These are phyloP conservation scores for Solanum chilense DNA, from an alignment of 257 asterid species.

Conservation along the genomic window DNA sequence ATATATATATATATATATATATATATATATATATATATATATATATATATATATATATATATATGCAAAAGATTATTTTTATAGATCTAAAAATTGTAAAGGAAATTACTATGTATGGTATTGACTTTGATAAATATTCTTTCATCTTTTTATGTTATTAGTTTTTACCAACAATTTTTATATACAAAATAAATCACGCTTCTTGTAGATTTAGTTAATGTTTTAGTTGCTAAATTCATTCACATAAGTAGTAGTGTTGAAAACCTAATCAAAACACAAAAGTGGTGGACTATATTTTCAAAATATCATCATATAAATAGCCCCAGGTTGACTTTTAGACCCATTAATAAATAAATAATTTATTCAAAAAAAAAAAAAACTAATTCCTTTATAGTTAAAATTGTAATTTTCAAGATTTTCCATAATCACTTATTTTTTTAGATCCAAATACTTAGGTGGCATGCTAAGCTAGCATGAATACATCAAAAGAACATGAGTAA, in stretches of 20 bases:
- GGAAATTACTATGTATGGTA: neutral
- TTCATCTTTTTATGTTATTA: neutral
- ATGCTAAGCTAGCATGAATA: no score
- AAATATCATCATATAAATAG: neutral
- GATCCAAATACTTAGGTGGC: no score
- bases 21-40: no score
- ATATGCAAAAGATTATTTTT: no score
- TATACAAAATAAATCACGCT: neutral
- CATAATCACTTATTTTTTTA: neutral
- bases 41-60: no score
- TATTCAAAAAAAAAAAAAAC: no score
- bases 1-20: no score
- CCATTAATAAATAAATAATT: neutral
- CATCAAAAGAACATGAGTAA: no score
- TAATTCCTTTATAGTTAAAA: neutral
- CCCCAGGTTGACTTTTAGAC: neutral
- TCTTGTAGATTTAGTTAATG: neutral
- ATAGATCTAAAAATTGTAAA: neutral
- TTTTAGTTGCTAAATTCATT: neutral
- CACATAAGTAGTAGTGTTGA: neutral
- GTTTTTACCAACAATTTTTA: neutral
- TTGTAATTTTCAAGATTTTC: no score
- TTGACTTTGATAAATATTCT: neutral
- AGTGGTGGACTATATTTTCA: neutral
- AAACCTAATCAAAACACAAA: neutral